These are phyloP conservation scores for Vigna mungo DNA, from an alignment of 306 rosid species.

Conservation along the genomic window DNA sequence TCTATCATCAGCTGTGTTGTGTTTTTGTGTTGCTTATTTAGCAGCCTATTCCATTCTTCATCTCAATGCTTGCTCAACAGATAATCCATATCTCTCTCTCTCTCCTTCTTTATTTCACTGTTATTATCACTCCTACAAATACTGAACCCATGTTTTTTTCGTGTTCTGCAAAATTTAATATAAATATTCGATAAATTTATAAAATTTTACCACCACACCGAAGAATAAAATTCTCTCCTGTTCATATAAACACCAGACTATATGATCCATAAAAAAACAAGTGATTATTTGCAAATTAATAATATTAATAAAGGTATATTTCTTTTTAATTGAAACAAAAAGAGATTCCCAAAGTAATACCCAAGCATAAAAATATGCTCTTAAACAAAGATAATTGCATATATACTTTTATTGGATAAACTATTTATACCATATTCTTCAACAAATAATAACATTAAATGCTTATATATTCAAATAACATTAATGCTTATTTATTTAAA, in stretches of 20 bases:
- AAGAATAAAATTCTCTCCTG: neutral
- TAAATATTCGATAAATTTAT: neutral
- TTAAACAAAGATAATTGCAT: neutral
- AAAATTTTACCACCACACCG: neutral
- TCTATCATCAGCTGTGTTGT: neutral
- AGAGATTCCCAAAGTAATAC: conserved; percentile 5
- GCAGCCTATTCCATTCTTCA: neutral
- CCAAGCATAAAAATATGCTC: neutral
- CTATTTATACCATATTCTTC: neutral
- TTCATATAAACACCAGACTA: neutral
- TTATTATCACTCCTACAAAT: neutral
- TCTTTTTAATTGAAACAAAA: neutral
- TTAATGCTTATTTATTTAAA: neutral
- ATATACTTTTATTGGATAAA: neutral
- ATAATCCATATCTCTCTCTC: neutral
- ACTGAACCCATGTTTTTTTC: neutral
- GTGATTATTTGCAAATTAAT: neutral
- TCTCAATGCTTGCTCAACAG: conserved; percentile 1
- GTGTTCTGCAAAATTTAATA: neutral
- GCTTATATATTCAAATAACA: too few species aligned
- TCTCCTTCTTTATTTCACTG: neutral
- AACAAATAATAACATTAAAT: neutral
- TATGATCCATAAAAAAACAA: neutral
- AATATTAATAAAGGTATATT: neutral
- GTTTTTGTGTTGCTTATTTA: neutral